Base-by-base conservation (phyloP, 768 basidiomycete genomes). In the Sporobolomyces roseus region DNA sequence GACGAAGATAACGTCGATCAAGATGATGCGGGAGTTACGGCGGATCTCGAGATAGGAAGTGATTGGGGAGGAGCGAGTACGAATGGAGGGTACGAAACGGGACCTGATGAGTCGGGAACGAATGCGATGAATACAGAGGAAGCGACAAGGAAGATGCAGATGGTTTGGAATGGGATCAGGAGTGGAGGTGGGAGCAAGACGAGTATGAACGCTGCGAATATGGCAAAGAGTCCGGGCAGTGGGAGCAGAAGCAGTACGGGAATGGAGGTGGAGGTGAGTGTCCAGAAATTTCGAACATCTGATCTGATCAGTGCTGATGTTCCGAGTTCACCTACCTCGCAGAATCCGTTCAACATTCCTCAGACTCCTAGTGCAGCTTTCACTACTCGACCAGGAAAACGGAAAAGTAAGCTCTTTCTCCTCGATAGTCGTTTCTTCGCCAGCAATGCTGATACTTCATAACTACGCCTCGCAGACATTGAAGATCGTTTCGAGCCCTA, bases 401-500 rank as follows among this genome's bases (percentile, higher is more conserved):
- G 75, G 16, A 75, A 75, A 64, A 66, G 70, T 70, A 49, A n/a
- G 56, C 21, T 46, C 23, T 46, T 14, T 13, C 45, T 46, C 21
- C 21, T 23, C 23, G 12, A 6, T 23, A 13, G 6, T 46, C 45
- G 12, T 46, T 23, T 46, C 45, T 7, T 23, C 21, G 45, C 12
- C 17, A 25, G 23, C 53, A 10, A n/a, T n/a, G n/a, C n/a, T n/a
- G n/a, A n/a, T n/a, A n/a, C n/a, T n/a, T n/a, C n/a, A n/a, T n/a
- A n/a, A n/a, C n/a, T 4, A n/a, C 0, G 5, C 27, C 29, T n/a
- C 7, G n/a, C 63, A 72, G 71, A 65, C 46, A 58, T 63, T 25
- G 66, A 70, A n/a, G 73, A 72, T 38, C 71, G 74, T 12, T 74
- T 74, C 60, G 73, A 75, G 30, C 70, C 73, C 16, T 74, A 74